Base-by-base conservation (phyloP, 2,329 filamentous ascomycete genomes). In the Colletotrichum siamense region DNA sequence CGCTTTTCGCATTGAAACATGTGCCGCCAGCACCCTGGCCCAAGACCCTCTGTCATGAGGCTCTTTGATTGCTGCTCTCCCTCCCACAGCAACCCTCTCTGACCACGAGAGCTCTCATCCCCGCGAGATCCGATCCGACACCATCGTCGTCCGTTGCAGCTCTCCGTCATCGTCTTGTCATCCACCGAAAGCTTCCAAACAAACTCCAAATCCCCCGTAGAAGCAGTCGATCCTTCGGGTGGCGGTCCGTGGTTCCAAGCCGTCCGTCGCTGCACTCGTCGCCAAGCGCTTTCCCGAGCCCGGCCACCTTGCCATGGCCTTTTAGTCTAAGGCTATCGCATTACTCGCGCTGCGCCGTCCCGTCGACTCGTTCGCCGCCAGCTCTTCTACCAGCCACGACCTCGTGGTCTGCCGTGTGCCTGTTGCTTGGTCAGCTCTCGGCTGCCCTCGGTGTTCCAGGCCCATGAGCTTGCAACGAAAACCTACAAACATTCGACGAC, bases 261-360 rank as follows among this genome's bases (percentile, higher is more conserved):
- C 44, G 28, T 62, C 49, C 34, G 22, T 59, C 13, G 39, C 59
- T 55, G 57, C 44, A 34, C 15, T 68, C 39, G 32, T 59, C 34
- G 59, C 70, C 70, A 76, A 76, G 64, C 70, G 64, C 70, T 52
- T 34, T 59, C 49, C 57, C 59, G 64, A 61, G 59, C 65, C 64
- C 59, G 22, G 70, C 26, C 65, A 59, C 70, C 59, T 66, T 66
- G 70, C 65, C 59, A 74, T 69, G 70, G 64, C 32, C 49, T 49
- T 69, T 74, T 76, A 74, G 74, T 52, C 49, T 8, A 28, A 22
- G 52, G 57, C 49, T n/a, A 65, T 73, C 64, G 44, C 70, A 69
- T 69, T 76, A 74, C 74, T 76, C 74, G 70, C 74, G 74, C 70
- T 74, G 65, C 74, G 74, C 74, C 65, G 71, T 74, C 74, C 74